Evolutionary conservation across 2,329 filamentous ascomycete species (phyloP).

Genomic region (Proliferodiscus dingleyae): DNA sequence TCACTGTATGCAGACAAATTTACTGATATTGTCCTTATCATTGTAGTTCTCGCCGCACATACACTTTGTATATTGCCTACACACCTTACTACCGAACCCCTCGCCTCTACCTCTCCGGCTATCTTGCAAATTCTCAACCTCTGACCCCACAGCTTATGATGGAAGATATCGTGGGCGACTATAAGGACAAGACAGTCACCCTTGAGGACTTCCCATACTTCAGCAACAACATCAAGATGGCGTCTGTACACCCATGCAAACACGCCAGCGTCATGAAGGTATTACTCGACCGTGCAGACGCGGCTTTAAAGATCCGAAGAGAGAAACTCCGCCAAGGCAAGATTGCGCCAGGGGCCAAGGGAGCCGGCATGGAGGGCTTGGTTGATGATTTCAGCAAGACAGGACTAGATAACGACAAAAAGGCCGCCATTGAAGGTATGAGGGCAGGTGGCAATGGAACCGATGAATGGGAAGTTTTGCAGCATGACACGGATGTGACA

Average conservation of each 20-base stretch:
- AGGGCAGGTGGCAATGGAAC: conserved; percentile 46
- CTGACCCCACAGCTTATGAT: conserved; percentile 84
- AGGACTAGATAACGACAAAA: conserved; percentile 47
- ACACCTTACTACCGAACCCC: conserved; percentile 95
- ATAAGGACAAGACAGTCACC: conserved; percentile 98
- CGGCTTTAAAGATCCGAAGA: conserved; percentile 80
- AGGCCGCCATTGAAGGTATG: conserved; percentile 34
- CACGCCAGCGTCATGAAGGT: conserved; percentile 98
- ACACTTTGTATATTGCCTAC: conserved; percentile 98
- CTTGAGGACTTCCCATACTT: conserved; percentile 97
- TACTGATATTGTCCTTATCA: conserved; percentile 10
- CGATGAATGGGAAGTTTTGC: conserved; percentile 63
- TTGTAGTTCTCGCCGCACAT: conserved; percentile 83
- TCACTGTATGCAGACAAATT: neutral
- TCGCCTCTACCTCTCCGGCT: conserved; percentile 90
- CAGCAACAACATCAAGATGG: conserved; percentile 88
- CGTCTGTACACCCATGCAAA: conserved; percentile 93
- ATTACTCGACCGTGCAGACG: conserved; percentile 89
- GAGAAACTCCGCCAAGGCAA: conserved; percentile 69
- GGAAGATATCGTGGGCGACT: conserved; percentile 94
- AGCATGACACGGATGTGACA: conserved; percentile 53
- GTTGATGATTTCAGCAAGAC: conserved; percentile 71
- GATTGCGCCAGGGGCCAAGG: conserved; percentile 39
- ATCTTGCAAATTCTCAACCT: conserved; percentile 72
- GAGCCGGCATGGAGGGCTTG: conserved; percentile 73